Percentiles rank a stretch among this genome's conserved stretches.
Conservation (phyloP, 768 basidiomycete genomes). For the Cyclocybe aegerita region DNA sequence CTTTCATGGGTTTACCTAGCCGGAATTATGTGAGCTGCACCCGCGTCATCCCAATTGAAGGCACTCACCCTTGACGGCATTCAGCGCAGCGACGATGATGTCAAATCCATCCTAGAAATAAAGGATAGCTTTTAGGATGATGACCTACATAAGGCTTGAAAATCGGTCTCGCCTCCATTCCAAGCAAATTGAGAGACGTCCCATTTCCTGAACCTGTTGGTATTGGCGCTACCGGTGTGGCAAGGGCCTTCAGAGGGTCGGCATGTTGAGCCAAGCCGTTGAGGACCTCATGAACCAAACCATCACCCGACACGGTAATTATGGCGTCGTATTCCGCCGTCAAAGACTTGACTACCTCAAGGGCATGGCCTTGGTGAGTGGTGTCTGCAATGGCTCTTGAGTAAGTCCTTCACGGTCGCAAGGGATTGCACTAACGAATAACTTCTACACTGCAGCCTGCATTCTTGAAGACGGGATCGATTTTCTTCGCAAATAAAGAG, state of each 20-base stretch:
- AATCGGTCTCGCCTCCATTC: slow-evolving; percentile 45
- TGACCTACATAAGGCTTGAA: background rate
- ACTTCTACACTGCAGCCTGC: slow-evolving; percentile 65
- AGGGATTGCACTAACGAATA: slow-evolving; percentile 45
- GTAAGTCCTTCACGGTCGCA: background rate
- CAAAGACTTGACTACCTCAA: slow-evolving; percentile 58
- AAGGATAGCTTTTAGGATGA: background rate
- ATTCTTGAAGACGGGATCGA: slow-evolving; percentile 72
- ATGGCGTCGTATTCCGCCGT: slow-evolving; percentile 62
- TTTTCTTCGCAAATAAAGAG: slow-evolving; percentile 49
- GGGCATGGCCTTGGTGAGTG: slow-evolving; percentile 60
- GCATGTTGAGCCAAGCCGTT: slow-evolving; percentile 77
- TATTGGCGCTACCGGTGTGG: slow-evolving; percentile 72
- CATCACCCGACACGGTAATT: slow-evolving; percentile 80
- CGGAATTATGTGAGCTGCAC: too few relatives aligned
- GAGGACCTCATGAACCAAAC: slow-evolving; percentile 77
- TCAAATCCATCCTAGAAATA: slow-evolving; percentile 62
- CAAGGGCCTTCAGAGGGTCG: slow-evolving; percentile 58
- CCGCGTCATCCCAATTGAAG: background rate
- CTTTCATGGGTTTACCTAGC: slow-evolving; percentile 67
- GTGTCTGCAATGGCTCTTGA: slow-evolving; percentile 48
- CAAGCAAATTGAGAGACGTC: slow-evolving; percentile 69
- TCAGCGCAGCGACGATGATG: slow-evolving; percentile 69
- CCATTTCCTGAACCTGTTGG: slow-evolving; percentile 86
- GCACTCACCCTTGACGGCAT: slow-evolving; percentile 71